These are phyloP conservation scores for Kluyveromyces sp. DNA, from an alignment of 1,139 yeast species.

Conservation along the genomic window DNA sequence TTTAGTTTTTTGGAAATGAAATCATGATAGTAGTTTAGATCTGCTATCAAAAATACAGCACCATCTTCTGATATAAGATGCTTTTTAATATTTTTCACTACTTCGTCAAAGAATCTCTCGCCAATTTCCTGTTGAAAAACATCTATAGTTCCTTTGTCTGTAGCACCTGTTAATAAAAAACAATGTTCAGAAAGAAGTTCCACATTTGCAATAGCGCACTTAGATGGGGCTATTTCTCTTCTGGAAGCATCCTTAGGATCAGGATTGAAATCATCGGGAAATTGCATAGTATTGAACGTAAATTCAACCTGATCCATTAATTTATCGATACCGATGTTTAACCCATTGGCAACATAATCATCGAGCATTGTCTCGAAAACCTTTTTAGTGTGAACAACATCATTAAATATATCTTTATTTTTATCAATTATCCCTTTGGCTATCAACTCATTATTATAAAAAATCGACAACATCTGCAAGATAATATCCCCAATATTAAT, in stretches of 20 bases:
- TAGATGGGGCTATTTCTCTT: conserved; percentile 52
- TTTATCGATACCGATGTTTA: conserved; percentile 83
- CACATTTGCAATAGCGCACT: conserved; percentile 59
- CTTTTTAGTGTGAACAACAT: conserved; percentile 73
- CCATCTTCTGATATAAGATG: conserved; percentile 71
- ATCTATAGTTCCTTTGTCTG: conserved; percentile 82
- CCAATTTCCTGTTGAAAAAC: conserved; percentile 94
- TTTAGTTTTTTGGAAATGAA: conserved; percentile 55
- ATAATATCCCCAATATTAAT: conserved; percentile 90
- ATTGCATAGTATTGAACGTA: conserved; percentile 42
- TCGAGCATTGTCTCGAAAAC: conserved; percentile 76
- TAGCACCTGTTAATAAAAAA: conserved; percentile 66
- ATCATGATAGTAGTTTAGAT: conserved; percentile 66
- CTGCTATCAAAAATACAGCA: conserved; percentile 68
- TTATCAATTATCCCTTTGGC: conserved; percentile 53
- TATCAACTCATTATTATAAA: conserved; percentile 79
- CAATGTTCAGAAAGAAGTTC: conserved; percentile 65
- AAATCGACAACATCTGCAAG: conserved; percentile 86
- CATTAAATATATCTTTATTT: conserved; percentile 69
- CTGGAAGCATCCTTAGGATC: conserved; percentile 15
- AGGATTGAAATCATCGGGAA: conserved; percentile 48
- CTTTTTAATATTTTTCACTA: conserved; percentile 67
- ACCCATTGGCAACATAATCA: conserved; percentile 84
- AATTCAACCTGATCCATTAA: conserved; percentile 68
- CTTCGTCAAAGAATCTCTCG: conserved; percentile 67